Evolutionary conservation across 108 stramenopile genomes (phyloP), one percentile per base, ranked within the genome.

Genomic region (Skeletonema marinoi): DNA sequence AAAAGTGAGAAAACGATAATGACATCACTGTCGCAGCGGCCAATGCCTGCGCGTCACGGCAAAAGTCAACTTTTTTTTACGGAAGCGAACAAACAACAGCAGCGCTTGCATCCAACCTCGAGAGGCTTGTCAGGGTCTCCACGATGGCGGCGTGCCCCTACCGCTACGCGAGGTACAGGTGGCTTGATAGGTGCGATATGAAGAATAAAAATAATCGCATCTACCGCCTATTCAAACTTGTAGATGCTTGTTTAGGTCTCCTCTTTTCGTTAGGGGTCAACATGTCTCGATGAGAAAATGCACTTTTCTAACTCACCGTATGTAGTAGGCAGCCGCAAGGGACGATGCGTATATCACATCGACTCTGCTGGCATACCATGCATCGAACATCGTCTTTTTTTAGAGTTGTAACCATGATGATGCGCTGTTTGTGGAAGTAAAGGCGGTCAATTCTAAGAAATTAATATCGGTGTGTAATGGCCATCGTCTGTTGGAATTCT

Each of bases 261-360:
- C 63, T n/a, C 8, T 17, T 38, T 38, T 21, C 7, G 9, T 19
- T 17, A n/a, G n/a, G n/a, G n/a, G n/a, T n/a, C n/a, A n/a, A n/a
- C n/a, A n/a, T n/a, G n/a, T 21, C 16, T 35, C 44, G 39, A 70
- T 36, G 14, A 51, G 29, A 31, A 6, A 70, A 25, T 56, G 32
- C 16, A 21, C n/a, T n/a, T n/a, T 64, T 9, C 60, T 17, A 2
- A 86, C 91, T 84, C 66, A 89, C 89, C 76, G 89, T 85, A 81
- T 92, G 89, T 32, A 92, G 72, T 12, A 74, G 65, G 44, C 91
- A 92, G 44, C 88, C 87, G 65, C 91, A 92, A 25, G 78, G 81
- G n/a, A 74, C n/a, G 6, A 92, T 48, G 36, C 80, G 84, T 36
- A 92, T 33, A 38, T 92, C 91, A 32, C 78, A 68, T 29, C 68